phyloP scores from a whole-genome alignment of 2,329 filamentous ascomycete species.

The Ophiosphaerella herpotricha region DNA sequence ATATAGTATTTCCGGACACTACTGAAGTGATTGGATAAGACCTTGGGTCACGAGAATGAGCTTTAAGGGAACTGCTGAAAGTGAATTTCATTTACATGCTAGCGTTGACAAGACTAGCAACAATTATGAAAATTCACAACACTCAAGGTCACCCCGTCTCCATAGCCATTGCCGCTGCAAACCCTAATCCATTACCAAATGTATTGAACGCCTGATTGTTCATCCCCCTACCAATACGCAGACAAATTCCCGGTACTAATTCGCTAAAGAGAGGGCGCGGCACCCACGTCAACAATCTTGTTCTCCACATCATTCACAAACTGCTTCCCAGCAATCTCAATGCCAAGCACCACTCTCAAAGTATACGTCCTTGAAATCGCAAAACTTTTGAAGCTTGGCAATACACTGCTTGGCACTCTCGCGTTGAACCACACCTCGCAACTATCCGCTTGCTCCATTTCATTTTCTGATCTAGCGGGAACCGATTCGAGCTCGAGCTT shows the following conservation, averaged over 20 bases:
- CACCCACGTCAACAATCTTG: slow-evolving; percentile 13
- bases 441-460: slow-evolving; percentile 12
- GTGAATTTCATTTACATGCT: too few species aligned
- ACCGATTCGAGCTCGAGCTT: slow-evolving; percentile 8
- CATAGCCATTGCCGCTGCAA: too few species aligned
- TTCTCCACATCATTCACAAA: slow-evolving; percentile 23
- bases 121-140: too few species aligned
- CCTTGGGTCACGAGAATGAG: too few species aligned
- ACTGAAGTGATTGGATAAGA: too few species aligned
- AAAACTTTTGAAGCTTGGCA: slow-evolving; percentile 30
- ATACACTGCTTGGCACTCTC: slow-evolving; percentile 23
- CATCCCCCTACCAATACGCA: not conserved
- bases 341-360: slow-evolving; percentile 20
- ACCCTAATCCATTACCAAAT: too few species aligned
- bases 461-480: slow-evolving; percentile 4
- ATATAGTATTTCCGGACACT: too few species aligned
- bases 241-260: not conserved
- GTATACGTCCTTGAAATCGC: slow-evolving; percentile 27
- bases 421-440: slow-evolving; percentile 26
- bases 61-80: too few species aligned
- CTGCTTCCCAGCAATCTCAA: slow-evolving; percentile 24
- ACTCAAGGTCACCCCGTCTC: too few species aligned
- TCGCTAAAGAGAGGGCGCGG: not conserved
- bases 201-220: too few species aligned
- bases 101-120: too few species aligned